Percentiles rank a stretch among this genome's conserved stretches.
phyloP scores from a whole-genome alignment of 345 rosid genomes.

The Corchorus capsularis region DNA sequence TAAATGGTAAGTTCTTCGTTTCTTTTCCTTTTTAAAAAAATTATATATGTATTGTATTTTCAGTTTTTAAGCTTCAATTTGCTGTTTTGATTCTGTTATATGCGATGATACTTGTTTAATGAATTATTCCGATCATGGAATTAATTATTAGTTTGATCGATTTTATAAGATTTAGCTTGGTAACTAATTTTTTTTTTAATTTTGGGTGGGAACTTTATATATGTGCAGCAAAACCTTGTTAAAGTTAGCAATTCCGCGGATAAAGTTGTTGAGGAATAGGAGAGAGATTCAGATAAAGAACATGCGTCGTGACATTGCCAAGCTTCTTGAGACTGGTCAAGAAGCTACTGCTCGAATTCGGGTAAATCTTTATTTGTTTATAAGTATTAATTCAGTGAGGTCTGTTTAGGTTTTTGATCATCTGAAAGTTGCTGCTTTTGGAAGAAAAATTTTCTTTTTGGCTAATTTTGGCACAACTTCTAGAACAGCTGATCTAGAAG shows the following conservation, averaged over 20 bases:
- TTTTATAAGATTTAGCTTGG: constrained; percentile 1
- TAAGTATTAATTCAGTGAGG: not conserved
- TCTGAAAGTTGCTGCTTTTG: not conserved
- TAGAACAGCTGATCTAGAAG: no score
- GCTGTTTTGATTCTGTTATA: not conserved
- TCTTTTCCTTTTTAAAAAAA: not conserved
- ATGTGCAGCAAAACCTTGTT: constrained; percentile 79
- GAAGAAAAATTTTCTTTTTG: not conserved
- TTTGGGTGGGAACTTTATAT: constrained; percentile 44
- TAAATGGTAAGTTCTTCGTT: constrained; percentile 55
- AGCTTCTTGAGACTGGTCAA: constrained; percentile 97
- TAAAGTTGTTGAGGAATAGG: constrained; percentile 85
- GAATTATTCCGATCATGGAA: not conserved
- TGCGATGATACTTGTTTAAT: not conserved
- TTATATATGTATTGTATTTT: not conserved
- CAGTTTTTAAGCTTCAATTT: not conserved
- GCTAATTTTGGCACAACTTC: no score
- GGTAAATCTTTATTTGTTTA: constrained; percentile 36
- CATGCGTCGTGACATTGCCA: constrained; percentile 92
- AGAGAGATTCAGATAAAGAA: constrained; percentile 89
- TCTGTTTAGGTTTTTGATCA: not conserved
- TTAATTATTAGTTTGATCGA: not conserved
- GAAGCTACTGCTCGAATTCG: constrained; percentile 98
- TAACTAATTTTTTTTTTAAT: not conserved
- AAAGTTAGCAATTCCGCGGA: constrained; percentile 78